Percentiles rank a stretch among this genome's conserved stretches.
phyloP scores from a whole-genome alignment of 176 grass and related monocot species.

The Alopecurus myosuroides region DNA sequence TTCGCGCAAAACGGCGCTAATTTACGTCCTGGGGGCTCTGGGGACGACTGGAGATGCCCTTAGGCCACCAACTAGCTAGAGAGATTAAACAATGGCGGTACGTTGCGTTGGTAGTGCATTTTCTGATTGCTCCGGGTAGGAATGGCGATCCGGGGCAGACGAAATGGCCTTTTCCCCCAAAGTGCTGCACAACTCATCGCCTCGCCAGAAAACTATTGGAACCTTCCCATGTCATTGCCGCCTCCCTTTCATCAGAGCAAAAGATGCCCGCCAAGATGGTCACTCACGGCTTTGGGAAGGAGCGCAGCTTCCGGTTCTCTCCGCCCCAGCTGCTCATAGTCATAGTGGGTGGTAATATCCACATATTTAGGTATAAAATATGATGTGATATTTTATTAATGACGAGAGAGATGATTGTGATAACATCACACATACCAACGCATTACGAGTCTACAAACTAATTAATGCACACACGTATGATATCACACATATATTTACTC shows the following conservation, averaged over 20 bases:
- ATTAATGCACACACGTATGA: too few species aligned
- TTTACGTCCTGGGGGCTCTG: not conserved
- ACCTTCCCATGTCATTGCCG: slow-evolving; percentile 7
- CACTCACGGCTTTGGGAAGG: not conserved
- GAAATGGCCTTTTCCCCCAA: not conserved
- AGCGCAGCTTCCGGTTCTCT: slow-evolving; percentile 2
- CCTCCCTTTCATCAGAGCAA: not conserved
- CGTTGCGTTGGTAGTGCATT: not conserved
- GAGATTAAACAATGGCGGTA: not conserved
- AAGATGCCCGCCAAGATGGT: not conserved
- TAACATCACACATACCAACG: too few species aligned
- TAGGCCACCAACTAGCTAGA: not conserved
- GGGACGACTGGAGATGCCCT: too few species aligned
- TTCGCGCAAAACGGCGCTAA: too few species aligned
- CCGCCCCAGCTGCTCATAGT: too few species aligned
- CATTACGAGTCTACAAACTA: too few species aligned
- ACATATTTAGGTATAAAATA: too few species aligned
- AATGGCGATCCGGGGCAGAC: not conserved
- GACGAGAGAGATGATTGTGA: too few species aligned
- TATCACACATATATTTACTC: too few species aligned
- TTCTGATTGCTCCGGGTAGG: not conserved
- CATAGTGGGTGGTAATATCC: too few species aligned
- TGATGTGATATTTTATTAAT: too few species aligned
- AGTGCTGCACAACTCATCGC: slow-evolving; percentile 29
- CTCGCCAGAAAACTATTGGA: not conserved